Base-by-base conservation (phyloP, 371 early-diverging fungal genomes). In the Mucor lusitanicus region DNA sequence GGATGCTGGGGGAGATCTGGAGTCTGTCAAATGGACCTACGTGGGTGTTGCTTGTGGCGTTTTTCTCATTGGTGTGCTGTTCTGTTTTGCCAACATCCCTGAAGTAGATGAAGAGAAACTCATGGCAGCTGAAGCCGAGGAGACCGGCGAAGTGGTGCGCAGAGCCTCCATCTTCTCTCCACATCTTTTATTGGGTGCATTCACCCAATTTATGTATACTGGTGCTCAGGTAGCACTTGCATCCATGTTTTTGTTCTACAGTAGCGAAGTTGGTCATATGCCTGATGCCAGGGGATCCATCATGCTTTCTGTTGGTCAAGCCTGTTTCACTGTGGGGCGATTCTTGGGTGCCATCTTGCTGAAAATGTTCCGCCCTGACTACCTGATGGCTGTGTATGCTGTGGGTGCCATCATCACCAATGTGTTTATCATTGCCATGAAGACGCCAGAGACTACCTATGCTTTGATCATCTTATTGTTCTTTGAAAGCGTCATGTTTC, bases 101-200 rank as follows among this genome's bases (percentile, higher is more conserved):
- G 83, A 83, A 61, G 71, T 83, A 4, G 78, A 80, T 37, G 82
- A 82, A 61, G 82, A 79, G 48, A 73, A 19, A 57, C 68, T 68
- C 65, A 99, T 99, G 94, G 81, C 97, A 32, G 95, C 94, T 68
- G 94, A 92, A 61, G 96, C 96, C 54, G 96, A 97, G 77, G 85
- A 83, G 53, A 90, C 88, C 17, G 99, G 98, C 21, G 86, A 80
- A 56, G 80, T 97, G 66, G 91, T 85, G 68, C 96, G 96, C 19
- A 96, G 97, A n/a, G 87, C 80, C 19, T 78, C 80, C 1, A 39
- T 82, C 15, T 48, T 44, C 5, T 81, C 79, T 6, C 81, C 81
- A 27, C 83, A 81, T 69, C 60, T 81, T 25, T 56, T 74, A 25
- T 68, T 82, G 6, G 83, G 83, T 42, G 66, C 80, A 3, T 54